A percentile compares a stretch with the other conserved stretches of the same genome.
Conservation (phyloP, 352 stramenopile species). For the Pythium diclinum region DNA sequence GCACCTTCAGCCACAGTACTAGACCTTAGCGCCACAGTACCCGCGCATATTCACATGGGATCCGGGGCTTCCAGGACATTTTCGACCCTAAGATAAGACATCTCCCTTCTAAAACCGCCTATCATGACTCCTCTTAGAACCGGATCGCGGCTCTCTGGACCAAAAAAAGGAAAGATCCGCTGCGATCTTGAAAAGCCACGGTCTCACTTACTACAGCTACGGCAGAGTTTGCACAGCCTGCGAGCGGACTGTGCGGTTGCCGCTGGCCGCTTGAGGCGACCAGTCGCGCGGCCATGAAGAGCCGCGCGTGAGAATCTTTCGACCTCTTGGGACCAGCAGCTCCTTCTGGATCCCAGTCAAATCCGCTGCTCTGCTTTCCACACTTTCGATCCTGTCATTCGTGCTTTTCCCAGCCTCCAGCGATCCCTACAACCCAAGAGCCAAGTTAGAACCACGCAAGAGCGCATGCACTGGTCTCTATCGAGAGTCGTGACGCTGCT, state of each 20-base stretch:
- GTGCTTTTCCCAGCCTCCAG: neutral
- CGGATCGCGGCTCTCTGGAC: neutral
- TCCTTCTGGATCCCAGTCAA: neutral
- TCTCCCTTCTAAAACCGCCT: neutral
- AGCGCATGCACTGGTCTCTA: neutral
- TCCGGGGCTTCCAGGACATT: neutral
- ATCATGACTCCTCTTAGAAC: neutral
- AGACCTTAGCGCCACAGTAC: neutral
- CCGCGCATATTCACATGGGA: neutral
- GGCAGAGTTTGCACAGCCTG: neutral
- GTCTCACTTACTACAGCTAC: neutral
- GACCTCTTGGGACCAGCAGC: neutral
- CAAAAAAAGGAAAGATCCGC: constrained; percentile 7
- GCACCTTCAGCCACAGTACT: neutral
- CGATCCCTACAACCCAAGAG: neutral
- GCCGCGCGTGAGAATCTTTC: constrained; percentile 1
- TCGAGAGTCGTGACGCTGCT: neutral
- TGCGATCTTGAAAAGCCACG: neutral
- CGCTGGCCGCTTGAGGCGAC: neutral
- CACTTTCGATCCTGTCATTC: neutral
- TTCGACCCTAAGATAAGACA: neutral
- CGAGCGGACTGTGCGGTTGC: neutral
- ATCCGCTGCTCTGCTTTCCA: neutral
- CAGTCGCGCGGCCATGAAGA: constrained; percentile 1
- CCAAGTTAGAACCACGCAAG: neutral